Conservation (phyloP, 2,329 filamentous ascomycete species). For the Neofusicoccum parvum region DNA sequence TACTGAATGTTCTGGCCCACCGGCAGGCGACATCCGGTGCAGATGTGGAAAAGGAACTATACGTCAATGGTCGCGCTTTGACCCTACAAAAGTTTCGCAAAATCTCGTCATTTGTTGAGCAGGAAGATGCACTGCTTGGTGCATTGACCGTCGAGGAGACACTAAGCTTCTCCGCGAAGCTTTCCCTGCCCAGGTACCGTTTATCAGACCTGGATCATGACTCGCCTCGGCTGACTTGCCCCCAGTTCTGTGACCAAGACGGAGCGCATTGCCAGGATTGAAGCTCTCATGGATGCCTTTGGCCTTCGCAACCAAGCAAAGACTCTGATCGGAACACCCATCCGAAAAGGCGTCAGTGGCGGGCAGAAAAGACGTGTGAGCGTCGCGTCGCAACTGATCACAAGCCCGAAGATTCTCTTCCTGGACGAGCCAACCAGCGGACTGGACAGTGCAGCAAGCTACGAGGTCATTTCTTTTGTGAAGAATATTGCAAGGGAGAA, state of each 20-base stretch:
- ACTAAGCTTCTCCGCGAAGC: slow-evolving; percentile 72
- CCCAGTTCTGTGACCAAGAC: slow-evolving; percentile 53
- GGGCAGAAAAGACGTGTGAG: slow-evolving; percentile 82
- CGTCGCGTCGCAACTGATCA: slow-evolving; percentile 80
- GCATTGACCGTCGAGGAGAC: slow-evolving; percentile 81
- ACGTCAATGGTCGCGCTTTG: slow-evolving; percentile 64
- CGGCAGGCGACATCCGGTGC: slow-evolving; percentile 58
- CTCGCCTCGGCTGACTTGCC: slow-evolving; percentile 22
- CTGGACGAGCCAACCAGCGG: slow-evolving; percentile 84
- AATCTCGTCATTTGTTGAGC: slow-evolving; percentile 79
- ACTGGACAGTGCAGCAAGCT: slow-evolving; percentile 75
- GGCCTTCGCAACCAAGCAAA: slow-evolving; percentile 70
- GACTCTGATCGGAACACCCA: slow-evolving; percentile 77
- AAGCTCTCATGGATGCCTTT: slow-evolving; percentile 69
- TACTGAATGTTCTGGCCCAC: slow-evolving; percentile 77
- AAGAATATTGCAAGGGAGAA: slow-evolving; percentile 66
- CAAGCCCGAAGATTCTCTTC: slow-evolving; percentile 77
- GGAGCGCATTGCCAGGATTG: slow-evolving; percentile 65
- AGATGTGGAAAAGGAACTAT: slow-evolving; percentile 55
- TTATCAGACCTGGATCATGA: neutral
- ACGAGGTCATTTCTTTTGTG: slow-evolving; percentile 75
- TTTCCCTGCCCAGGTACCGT: slow-evolving; percentile 54
- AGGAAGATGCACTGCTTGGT: slow-evolving; percentile 83
- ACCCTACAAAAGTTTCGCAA: slow-evolving; percentile 61
- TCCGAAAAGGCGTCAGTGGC: slow-evolving; percentile 80